A percentile compares a stretch with the other conserved stretches of the same genome.
phyloP scores from a whole-genome alignment of 106 monocot species.

The Agapanthus africanus region DNA sequence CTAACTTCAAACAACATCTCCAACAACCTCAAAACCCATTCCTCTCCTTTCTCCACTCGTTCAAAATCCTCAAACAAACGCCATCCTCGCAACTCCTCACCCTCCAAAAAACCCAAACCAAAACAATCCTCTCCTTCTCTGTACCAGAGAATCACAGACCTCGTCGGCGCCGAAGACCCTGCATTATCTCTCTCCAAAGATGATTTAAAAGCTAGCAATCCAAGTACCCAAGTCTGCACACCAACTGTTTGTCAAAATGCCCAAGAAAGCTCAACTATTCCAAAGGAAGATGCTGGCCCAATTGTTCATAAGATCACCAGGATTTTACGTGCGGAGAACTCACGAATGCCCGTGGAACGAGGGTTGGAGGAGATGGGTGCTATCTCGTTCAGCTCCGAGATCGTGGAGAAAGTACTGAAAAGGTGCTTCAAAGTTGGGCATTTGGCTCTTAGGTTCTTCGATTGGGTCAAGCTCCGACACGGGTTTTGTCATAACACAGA shows the following conservation, averaged over 20 bases:
- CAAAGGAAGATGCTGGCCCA: constrained; percentile 36
- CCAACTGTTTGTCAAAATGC: constrained; percentile 41
- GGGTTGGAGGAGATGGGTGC: constrained; percentile 28
- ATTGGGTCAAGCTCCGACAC: constrained; percentile 51
- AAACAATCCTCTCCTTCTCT: constrained; percentile 15
- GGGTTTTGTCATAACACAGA: constrained; percentile 45
- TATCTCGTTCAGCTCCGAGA: constrained; percentile 28
- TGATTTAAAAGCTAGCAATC: background rate
- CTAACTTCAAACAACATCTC: too few relatives aligned
- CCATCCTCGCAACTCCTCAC: background rate
- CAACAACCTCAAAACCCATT: background rate
- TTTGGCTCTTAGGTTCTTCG: constrained; percentile 56
- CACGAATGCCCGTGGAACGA: constrained; percentile 26
- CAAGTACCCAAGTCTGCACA: background rate
- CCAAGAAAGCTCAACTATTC: constrained; percentile 9
- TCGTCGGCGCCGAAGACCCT: constrained; percentile 2
- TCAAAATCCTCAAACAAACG: constrained; percentile 13
- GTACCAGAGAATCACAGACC: constrained; percentile 16
- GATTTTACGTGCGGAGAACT: constrained; percentile 28
- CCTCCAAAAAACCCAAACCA: background rate
- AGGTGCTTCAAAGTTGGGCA: constrained; percentile 69
- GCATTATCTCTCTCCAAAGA: background rate
- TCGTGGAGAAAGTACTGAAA: constrained; percentile 71
- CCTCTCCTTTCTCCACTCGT: constrained; percentile 11
- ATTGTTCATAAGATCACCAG: constrained; percentile 52